phyloP scores from a whole-genome alignment of 1,284 basidiomycete species.

The Kwoniella shivajii region DNA sequence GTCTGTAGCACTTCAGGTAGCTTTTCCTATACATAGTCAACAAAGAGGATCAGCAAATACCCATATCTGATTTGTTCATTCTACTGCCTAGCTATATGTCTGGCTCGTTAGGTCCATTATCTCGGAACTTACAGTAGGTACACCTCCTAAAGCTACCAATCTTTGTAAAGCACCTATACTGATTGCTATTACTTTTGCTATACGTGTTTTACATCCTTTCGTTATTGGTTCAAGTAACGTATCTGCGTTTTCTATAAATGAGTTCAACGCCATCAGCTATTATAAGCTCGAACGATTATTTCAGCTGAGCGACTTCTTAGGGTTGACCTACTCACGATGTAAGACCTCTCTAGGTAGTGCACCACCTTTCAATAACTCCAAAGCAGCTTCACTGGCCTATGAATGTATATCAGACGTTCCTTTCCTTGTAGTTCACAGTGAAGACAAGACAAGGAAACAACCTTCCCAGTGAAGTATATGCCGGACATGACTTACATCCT shows the following conservation, averaged over 20 bases:
- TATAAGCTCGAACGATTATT: background rate
- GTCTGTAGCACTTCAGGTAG: constrained; percentile 77
- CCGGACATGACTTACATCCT: constrained; percentile 73
- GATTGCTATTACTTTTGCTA: constrained; percentile 90
- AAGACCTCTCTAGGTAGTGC: constrained; percentile 57
- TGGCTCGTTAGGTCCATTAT: too few species aligned
- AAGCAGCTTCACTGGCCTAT: constrained; percentile 75
- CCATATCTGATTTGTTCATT: too few species aligned
- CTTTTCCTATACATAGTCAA: constrained; percentile 64
- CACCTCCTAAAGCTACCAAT: constrained; percentile 80
- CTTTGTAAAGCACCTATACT: constrained; percentile 89
- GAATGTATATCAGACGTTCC: constrained; percentile 7
- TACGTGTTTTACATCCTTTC: constrained; percentile 90
- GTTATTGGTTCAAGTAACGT: constrained; percentile 85
- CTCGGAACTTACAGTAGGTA: constrained; percentile 61
- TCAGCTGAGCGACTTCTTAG: background rate
- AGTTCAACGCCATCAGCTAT: background rate
- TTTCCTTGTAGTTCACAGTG: too few species aligned
- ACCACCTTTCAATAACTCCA: constrained; percentile 74
- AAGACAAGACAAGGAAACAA: too few species aligned
- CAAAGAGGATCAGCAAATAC: too few species aligned
- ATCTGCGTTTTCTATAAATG: constrained; percentile 66
- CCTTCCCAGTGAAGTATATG: background rate
- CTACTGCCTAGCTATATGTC: too few species aligned
- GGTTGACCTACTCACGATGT: constrained; percentile 17